Evolutionary conservation across 352 stramenopile species (phyloP).

Genomic region (Pythium vanterpoolii): DNA sequence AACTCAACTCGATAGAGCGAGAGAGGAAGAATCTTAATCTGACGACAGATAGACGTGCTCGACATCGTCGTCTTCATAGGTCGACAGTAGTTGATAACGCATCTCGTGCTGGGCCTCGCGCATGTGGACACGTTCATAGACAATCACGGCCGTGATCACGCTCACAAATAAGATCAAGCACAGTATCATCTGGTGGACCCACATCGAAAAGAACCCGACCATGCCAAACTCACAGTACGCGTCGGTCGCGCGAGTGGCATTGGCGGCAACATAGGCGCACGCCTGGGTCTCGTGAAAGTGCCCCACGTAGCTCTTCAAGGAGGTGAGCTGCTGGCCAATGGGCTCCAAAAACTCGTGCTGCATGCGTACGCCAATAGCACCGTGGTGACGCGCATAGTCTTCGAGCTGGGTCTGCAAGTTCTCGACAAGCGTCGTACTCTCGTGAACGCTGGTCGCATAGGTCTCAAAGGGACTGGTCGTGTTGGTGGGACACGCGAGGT

Average conservation of each 20-base stretch:
- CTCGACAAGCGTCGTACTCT: constrained; percentile 29
- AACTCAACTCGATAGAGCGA: neutral
- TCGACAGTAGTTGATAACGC: constrained; percentile 73
- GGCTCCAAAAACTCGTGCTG: constrained; percentile 72
- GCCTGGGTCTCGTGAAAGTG: constrained; percentile 43
- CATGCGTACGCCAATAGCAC: constrained; percentile 52
- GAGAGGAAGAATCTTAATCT: constrained; percentile 30
- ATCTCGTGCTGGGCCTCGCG: constrained; percentile 53
- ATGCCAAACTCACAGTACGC: constrained; percentile 81
- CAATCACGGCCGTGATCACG: constrained; percentile 64
- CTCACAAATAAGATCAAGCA: constrained; percentile 76
- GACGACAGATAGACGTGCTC: constrained; percentile 77
- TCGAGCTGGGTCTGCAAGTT: constrained; percentile 49
- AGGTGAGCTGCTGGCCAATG: constrained; percentile 46
- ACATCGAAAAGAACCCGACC: constrained; percentile 83
- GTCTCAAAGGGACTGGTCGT: constrained; percentile 40
- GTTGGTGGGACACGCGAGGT: constrained; percentile 58
- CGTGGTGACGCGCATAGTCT: constrained; percentile 43
- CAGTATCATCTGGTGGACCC: constrained; percentile 79
- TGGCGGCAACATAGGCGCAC: constrained; percentile 45
- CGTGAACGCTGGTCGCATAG: constrained; percentile 30
- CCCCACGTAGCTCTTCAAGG: constrained; percentile 26
- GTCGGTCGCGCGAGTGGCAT: constrained; percentile 43
- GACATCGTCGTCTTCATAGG: constrained; percentile 78
- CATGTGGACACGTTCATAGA: constrained; percentile 76